Conservation (phyloP, 2,329 filamentous ascomycete genomes). For the Phyllosticta ampelicida region DNA sequence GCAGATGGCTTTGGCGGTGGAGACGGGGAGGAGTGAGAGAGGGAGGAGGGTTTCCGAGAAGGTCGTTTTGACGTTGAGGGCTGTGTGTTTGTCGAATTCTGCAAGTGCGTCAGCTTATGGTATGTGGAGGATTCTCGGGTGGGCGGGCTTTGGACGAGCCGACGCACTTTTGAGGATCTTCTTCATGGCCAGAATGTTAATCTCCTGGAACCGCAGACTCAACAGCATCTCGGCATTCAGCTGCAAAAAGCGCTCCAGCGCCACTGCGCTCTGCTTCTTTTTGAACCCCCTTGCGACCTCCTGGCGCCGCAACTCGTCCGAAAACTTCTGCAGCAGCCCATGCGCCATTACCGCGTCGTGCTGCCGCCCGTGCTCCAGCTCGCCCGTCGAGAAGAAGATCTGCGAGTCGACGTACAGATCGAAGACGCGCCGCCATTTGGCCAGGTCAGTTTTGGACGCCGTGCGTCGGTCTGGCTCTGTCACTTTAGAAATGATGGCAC, state of each 20-base stretch:
- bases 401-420: conserved; percentile 69
- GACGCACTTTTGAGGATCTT: conserved; percentile 76
- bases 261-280: conserved; percentile 51
- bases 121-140: background rate
- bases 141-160: too few species aligned
- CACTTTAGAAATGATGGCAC: conserved; percentile 52
- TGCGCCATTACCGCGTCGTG: conserved; percentile 53
- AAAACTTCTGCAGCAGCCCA: conserved; percentile 60
- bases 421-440: conserved; percentile 71
- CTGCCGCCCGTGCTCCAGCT: conserved; percentile 57
- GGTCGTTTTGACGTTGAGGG: conserved; percentile 53
- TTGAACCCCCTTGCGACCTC: conserved; percentile 49
- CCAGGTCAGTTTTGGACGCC: conserved; percentile 49
- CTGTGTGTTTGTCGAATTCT: conserved; percentile 83
- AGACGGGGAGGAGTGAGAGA: conserved; percentile 48
- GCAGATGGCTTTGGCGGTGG: conserved; percentile 65
- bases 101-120: background rate
- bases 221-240: conserved; percentile 70
- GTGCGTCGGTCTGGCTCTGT: conserved; percentile 54
- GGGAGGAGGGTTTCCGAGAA: conserved; percentile 49
- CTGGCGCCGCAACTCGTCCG: conserved; percentile 51
- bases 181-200: conserved; percentile 64
- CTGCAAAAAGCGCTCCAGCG: conserved; percentile 57
- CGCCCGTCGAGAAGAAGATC: conserved; percentile 71
- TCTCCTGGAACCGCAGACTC: conserved; percentile 72